Evolutionary conservation across 2,329 filamentous ascomycete genomes (phyloP).

Genomic region (Clonostachys sp.): DNA sequence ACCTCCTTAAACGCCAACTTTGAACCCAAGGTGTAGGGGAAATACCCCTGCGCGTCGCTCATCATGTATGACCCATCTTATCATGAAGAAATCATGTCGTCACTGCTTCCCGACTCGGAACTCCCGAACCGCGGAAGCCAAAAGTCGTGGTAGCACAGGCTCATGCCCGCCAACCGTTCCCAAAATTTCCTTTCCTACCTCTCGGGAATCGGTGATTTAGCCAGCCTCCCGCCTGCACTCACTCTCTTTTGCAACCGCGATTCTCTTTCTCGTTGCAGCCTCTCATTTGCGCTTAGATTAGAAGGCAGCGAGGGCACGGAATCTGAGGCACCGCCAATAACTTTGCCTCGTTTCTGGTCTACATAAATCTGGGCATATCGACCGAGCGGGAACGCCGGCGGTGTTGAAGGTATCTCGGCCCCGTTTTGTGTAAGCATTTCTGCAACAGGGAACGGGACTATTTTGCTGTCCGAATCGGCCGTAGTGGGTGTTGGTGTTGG

Average conservation of each 20-base stretch:
- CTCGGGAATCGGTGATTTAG: constrained; percentile 59
- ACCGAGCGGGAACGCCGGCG: constrained; percentile 81
- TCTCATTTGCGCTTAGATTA: constrained; percentile 36
- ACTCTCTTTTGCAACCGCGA: constrained; percentile 71
- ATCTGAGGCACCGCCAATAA: constrained; percentile 44
- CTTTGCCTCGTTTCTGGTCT: constrained; percentile 64
- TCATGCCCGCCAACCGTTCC: constrained; percentile 29
- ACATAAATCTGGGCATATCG: constrained; percentile 77
- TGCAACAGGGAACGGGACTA: constrained; percentile 77
- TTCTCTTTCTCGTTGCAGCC: constrained; percentile 59
- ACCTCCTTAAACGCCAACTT: too few species aligned
- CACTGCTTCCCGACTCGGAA: constrained; percentile 7
- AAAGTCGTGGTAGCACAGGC: constrained; percentile 27
- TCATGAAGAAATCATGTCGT: constrained; percentile 6
- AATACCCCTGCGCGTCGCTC: neutral
- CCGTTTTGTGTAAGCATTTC: constrained; percentile 93
- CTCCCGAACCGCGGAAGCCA: constrained; percentile 17
- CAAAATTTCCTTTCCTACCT: constrained; percentile 43
- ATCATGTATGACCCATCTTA: neutral
- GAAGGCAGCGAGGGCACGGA: constrained; percentile 57
- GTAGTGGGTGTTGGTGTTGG: constrained; percentile 37
- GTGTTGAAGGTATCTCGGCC: constrained; percentile 71
- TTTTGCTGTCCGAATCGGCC: constrained; percentile 37
- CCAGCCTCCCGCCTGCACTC: constrained; percentile 71
- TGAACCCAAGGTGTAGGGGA: too few species aligned